Evolutionary conservation across 2,329 filamentous ascomycete species (phyloP), one percentile per base, ranked within the genome.

Genomic region (Corniculantispora saksenae): DNA sequence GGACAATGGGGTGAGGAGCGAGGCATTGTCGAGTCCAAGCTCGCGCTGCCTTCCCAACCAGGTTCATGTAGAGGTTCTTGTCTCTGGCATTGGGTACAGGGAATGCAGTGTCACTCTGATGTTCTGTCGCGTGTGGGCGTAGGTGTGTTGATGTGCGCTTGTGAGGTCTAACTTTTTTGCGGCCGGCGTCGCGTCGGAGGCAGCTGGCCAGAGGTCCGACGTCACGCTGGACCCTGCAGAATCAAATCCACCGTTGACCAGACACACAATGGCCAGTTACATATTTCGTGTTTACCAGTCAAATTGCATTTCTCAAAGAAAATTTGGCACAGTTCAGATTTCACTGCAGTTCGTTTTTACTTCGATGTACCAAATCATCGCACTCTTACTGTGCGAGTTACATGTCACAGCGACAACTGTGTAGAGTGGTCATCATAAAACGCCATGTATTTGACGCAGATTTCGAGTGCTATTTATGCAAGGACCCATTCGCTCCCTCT

Each of bases 401-500:
- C 9, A 51, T 48, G 45, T 29, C 23, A 19, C 13, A 23, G 53
- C 27, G 53, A 29, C 27, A 32, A 29, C 53, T 55, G 40, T 19
- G 32, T 53, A 32, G 32, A 32, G 5, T 6, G 32, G 4, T 53
- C 38, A 12, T 9, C n/a, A 40, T 23, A 23, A 25, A 56, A 19
- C n/a, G 32, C 32, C 32, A 10, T 59, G 25, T 15, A 47, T 29
- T 8, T 15, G 10, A 59, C 47, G 40, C n/a, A 29, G 17, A 29
- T 13, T 47, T 15, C 1, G 29, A 43, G 19, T 59, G 21, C 23
- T 53, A 29, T 29, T 76, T 69, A 78, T 66, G 74, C 71, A 19
- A 83, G 71, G 65, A 97, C 93, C 94, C 94, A 99, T 82, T 99
- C 94, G 72, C 91, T 97, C 27, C 94, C 94, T 69, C 94, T 88